phyloP scores from a whole-genome alignment of 768 basidiomycete genomes.

The Antrodiella citrinella region DNA sequence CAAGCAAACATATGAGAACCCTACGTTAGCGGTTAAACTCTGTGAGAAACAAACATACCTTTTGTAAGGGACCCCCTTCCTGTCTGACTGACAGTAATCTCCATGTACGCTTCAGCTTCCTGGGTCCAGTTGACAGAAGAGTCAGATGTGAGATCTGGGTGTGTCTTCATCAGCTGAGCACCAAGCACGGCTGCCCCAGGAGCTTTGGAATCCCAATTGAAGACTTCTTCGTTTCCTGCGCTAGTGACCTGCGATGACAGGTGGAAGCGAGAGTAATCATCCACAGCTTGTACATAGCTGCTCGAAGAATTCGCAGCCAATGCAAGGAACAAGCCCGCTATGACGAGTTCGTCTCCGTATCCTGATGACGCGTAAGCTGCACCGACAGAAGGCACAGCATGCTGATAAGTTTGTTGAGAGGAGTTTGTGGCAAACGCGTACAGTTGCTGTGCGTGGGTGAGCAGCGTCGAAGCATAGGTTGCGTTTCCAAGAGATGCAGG shows the following conservation, averaged over 20 bases:
- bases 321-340: conserved; percentile 72
- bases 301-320: conserved; percentile 56
- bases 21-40: neutral
- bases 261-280: conserved; percentile 6
- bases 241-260: conserved; percentile 27
- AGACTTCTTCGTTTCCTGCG: conserved; percentile 46
- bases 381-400: conserved; percentile 55
- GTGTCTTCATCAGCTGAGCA: conserved; percentile 59
- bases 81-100: conserved; percentile 52
- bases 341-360: conserved; percentile 65
- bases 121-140: conserved; percentile 51
- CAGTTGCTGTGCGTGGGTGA: conserved; percentile 66
- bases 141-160: conserved; percentile 46
- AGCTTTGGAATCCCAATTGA: conserved; percentile 87
- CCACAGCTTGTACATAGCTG: conserved; percentile 44
- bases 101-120: conserved; percentile 71
- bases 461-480: conserved; percentile 61
- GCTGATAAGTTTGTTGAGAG: conserved; percentile 55
- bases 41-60: conserved; percentile 39
- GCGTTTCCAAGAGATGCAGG: conserved; percentile 65
- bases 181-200: conserved; percentile 72
- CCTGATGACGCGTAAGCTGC: conserved; percentile 64
- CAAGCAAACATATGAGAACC: neutral
- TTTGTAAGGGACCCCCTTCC: conserved; percentile 50
- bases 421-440: conserved; percentile 73